phyloP scores from a whole-genome alignment of 768 basidiomycete species.

The Hemileccinum rubropunctum region DNA sequence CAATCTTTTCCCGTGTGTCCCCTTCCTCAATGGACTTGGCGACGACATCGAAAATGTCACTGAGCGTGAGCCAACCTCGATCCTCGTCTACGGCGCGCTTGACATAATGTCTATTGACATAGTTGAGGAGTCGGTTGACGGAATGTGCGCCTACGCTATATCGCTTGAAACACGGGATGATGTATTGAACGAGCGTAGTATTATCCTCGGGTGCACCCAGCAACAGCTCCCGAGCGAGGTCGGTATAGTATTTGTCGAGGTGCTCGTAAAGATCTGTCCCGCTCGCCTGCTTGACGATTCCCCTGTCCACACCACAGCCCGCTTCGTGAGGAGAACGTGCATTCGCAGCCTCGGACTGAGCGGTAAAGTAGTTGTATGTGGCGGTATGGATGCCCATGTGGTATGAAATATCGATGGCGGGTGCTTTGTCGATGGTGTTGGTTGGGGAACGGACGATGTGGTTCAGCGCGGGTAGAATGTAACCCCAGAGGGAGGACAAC shows the following conservation, averaged over 20 bases:
- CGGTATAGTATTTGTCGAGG: constrained; percentile 68
- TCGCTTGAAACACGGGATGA: constrained; percentile 68
- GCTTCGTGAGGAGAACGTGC: constrained; percentile 12
- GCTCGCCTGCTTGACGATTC: constrained; percentile 34
- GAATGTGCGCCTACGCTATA: constrained; percentile 66
- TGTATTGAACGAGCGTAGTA: constrained; percentile 61
- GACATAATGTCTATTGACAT: constrained; percentile 68
- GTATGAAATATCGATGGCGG: constrained; percentile 66
- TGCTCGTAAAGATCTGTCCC: constrained; percentile 72
- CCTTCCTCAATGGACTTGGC: constrained; percentile 49
- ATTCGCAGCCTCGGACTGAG: constrained; percentile 50
- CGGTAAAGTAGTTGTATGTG: constrained; percentile 77
- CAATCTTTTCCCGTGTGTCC: constrained; percentile 59
- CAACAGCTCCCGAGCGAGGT: constrained; percentile 57
- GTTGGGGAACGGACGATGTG: constrained; percentile 73
- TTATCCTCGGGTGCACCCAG: constrained; percentile 68
- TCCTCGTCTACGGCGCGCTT: constrained; percentile 78
- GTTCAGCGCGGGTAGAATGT: constrained; percentile 70
- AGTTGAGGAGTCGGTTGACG: constrained; percentile 71
- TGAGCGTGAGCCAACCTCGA: constrained; percentile 70
- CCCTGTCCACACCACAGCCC: constrained; percentile 25
- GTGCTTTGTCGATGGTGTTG: constrained; percentile 58
- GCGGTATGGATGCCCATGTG: constrained; percentile 79
- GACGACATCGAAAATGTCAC: constrained; percentile 61
- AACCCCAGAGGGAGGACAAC: constrained; percentile 69